Conservation (phyloP, 768 basidiomycete species). For the Pleurotus eryngii region DNA sequence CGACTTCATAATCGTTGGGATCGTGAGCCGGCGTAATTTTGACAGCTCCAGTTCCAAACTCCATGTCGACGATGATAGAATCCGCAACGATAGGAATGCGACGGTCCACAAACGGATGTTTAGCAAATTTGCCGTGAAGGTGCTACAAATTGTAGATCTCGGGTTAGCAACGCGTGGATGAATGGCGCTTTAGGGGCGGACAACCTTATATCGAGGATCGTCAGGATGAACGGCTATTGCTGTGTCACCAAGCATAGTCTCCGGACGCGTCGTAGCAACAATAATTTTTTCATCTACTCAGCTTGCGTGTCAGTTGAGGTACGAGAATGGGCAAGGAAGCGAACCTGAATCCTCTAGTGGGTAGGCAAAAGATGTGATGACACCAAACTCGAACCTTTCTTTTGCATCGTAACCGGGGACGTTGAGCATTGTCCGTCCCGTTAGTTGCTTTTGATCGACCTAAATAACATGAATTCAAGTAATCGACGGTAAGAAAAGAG, state of each 20-base stretch:
- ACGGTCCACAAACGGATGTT: constrained; percentile 86
- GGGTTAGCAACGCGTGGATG: neutral
- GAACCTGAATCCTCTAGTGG: constrained; percentile 79
- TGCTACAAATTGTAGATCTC: constrained; percentile 43
- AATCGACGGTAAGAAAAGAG: neutral
- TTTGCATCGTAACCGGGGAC: constrained; percentile 96
- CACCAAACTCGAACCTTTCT: constrained; percentile 96
- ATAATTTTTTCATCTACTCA: constrained; percentile 79
- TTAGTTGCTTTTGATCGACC: constrained; percentile 91
- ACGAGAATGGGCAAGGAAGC: constrained; percentile 6
- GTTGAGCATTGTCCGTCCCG: constrained; percentile 78
- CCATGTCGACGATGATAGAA: constrained; percentile 86
- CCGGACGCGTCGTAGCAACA: constrained; percentile 96
- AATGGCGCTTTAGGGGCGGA: too few relatives aligned
- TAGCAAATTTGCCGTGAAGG: constrained; percentile 88
- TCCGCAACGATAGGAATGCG: constrained; percentile 88
- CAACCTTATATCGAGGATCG: constrained; percentile 81
- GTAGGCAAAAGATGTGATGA: constrained; percentile 95
- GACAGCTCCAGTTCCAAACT: constrained; percentile 96
- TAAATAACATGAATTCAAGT: constrained; percentile 19
- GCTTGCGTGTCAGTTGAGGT: neutral
- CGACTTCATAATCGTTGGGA: constrained; percentile 95
- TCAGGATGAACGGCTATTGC: constrained; percentile 96
- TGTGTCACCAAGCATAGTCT: constrained; percentile 98
- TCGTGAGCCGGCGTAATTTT: constrained; percentile 99